Base-by-base conservation (phyloP, 352 stramenopile species). In the Phytophthora cryptogea region DNA sequence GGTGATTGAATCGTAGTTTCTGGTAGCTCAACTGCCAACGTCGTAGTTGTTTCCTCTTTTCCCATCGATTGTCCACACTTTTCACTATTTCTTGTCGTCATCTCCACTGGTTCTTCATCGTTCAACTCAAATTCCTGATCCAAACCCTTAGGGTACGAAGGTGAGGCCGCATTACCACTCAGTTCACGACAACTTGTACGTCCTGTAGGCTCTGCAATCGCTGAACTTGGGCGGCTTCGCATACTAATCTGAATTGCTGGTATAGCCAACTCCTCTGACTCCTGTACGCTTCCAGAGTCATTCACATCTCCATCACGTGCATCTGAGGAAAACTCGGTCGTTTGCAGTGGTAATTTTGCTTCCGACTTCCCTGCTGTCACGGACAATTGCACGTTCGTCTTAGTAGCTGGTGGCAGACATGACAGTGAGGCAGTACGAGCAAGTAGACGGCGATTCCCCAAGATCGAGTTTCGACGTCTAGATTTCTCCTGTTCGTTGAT, bases 201-300 rank as follows among this genome's bases (percentile, higher is more conserved):
- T 11, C 7, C 20, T 33, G 27, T 44, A 1, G 10, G 10, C 6
- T 13, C 13, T 28, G 37, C 32, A 31, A 8, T 42, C 8, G 33
- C 20, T 2, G 56, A 51, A 14, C 32, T 55, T 14, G 58, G 56
- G 26, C 30, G 26, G 16, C 32, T 70, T 6, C 27, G 35, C 0
- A 35, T 31, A 8, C 8, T 59, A n/a, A 55, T 51, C 9, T 63
- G 30, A 9, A 58, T 9, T 13, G 27, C 28, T 30, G 54, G 42
- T 20, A 55, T 41, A 0, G 11, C 4, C n/a, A 45, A 30, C 10
- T 47, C 20, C 20, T 47, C 33, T 13, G 17, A 4, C 9, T 47
- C 28, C 17, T 47, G 31, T 6, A 14, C 23, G 8, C 2, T 11
- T 32, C 31, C 39, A n/a, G 14, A 30, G 2, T 48, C 10, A 8